Conservation (phyloP, 1,284 basidiomycete species). For the Wallemia ichthyophaga region DNA sequence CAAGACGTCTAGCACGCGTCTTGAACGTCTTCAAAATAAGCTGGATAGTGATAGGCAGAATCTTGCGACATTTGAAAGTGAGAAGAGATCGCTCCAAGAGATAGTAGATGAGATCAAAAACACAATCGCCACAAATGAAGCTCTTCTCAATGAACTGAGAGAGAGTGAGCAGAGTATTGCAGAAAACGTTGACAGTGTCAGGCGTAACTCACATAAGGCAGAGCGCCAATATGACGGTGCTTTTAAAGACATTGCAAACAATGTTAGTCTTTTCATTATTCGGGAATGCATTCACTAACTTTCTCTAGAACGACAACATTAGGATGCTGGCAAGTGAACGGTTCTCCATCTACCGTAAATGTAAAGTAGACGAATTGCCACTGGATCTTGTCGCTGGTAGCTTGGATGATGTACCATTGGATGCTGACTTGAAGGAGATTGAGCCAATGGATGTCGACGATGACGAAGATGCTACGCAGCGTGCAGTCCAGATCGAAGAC, state of each 20-base stretch:
- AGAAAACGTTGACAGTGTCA: neutral
- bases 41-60: constrained; percentile 19
- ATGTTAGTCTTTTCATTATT: constrained; percentile 20
- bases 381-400: constrained; percentile 48
- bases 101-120: constrained; percentile 46
- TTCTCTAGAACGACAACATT: constrained; percentile 57
- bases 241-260: constrained; percentile 59
- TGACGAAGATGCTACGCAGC: constrained; percentile 44
- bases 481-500: constrained; percentile 36
- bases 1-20: constrained; percentile 7
- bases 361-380: constrained; percentile 71
- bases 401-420: constrained; percentile 66
- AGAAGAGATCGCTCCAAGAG: constrained; percentile 33
- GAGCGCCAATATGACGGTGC: constrained; percentile 28
- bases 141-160: constrained; percentile 21
- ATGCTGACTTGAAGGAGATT: constrained; percentile 29
- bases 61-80: constrained; percentile 23
- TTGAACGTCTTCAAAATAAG: constrained; percentile 29
- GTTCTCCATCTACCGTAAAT: constrained; percentile 60
- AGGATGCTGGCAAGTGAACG: constrained; percentile 64
- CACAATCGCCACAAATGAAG: constrained; percentile 33
- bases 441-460: constrained; percentile 54
- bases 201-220: neutral
- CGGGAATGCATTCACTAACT: constrained; percentile 4
- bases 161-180: neutral